phyloP scores from a whole-genome alignment of 2,329 filamentous ascomycete genomes.

The Dactylellina sp. region DNA sequence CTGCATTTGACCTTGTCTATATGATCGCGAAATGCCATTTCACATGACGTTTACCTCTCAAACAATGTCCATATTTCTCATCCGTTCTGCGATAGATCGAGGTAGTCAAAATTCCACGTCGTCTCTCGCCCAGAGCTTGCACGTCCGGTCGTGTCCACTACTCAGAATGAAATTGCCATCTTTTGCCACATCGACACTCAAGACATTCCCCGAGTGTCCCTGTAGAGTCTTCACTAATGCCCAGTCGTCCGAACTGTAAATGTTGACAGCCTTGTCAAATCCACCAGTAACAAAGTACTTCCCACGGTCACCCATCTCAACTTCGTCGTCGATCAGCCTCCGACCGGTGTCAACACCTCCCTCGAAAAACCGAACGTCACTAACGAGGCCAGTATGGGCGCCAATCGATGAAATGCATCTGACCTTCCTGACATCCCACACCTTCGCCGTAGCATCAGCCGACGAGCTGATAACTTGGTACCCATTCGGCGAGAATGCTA shows the following conservation, averaged over 20 bases:
- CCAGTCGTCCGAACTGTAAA: constrained; percentile 98
- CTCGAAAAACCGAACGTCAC: constrained; percentile 93
- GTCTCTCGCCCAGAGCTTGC: constrained; percentile 95
- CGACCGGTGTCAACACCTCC: constrained; percentile 65
- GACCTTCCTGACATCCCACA: constrained; percentile 95
- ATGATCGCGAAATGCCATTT: constrained; percentile 52
- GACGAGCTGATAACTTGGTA: constrained; percentile 93
- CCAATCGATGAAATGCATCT: constrained; percentile 85
- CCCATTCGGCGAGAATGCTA: constrained; percentile 93
- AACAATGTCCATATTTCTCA: not conserved
- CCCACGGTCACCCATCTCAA: constrained; percentile 76
- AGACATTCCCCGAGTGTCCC: constrained; percentile 90
- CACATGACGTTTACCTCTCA: constrained; percentile 15
- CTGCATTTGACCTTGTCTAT: constrained; percentile 44
- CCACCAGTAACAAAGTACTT: constrained; percentile 92
- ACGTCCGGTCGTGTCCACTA: constrained; percentile 90
- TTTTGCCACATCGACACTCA: constrained; percentile 86
- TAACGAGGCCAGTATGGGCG: constrained; percentile 90
- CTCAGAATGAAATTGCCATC: constrained; percentile 94
- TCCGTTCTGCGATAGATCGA: not conserved
- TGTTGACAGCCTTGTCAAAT: constrained; percentile 93
- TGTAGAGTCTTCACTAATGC: constrained; percentile 85
- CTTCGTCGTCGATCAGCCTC: constrained; percentile 73
- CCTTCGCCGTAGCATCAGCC: constrained; percentile 95
- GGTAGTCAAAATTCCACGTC: constrained; percentile 68